Percentiles rank a stretch among this genome's conserved stretches.
Evolutionary conservation across 768 basidiomycete species (phyloP).

Genomic region (Plicaturopsis crispa): DNA sequence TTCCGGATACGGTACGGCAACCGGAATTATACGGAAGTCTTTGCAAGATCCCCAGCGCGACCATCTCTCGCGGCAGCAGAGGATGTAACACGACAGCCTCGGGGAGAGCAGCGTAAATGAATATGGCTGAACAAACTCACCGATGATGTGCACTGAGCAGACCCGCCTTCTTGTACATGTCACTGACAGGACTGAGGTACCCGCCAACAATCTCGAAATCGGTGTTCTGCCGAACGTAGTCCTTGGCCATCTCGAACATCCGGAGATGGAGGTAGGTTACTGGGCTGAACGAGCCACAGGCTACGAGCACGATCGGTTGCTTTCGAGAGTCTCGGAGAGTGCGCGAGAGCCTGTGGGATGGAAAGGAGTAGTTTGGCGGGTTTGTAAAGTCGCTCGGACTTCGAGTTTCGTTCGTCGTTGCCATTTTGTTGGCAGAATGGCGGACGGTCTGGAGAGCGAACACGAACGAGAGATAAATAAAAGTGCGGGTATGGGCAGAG

Average conservation of each 20-base stretch:
- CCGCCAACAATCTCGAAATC: slow-evolving; percentile 92
- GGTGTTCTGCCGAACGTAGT: slow-evolving; percentile 88
- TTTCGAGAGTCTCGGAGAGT: slow-evolving; percentile 55
- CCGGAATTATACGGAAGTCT: too few relatives aligned
- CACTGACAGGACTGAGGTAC: slow-evolving; percentile 93
- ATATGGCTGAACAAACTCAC: too few relatives aligned
- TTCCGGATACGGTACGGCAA: too few relatives aligned
- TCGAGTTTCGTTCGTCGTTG: too few relatives aligned
- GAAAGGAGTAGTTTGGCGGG: slow-evolving; percentile 62
- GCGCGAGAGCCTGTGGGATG: slow-evolving; percentile 53
- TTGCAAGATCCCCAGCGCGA: too few relatives aligned
- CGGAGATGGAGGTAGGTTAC: slow-evolving; percentile 97
- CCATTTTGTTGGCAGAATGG: too few relatives aligned
- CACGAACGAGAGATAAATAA: too few relatives aligned
- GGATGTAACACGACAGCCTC: too few relatives aligned
- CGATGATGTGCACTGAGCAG: slow-evolving; percentile 82
- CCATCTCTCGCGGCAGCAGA: too few relatives aligned
- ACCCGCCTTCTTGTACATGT: slow-evolving; percentile 95
- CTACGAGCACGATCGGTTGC: slow-evolving; percentile 89
- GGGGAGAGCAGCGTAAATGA: too few relatives aligned
- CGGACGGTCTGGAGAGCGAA: too few relatives aligned
- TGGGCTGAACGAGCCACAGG: slow-evolving; percentile 96
- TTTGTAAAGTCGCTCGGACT: slow-evolving; percentile 36
- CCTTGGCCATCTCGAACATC: slow-evolving; percentile 99
- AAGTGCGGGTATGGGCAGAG: too few relatives aligned